Evolutionary conservation across 1,139 yeast species (phyloP), one percentile per base, ranked within the genome.

Genomic region (Geotrichum reessii): DNA sequence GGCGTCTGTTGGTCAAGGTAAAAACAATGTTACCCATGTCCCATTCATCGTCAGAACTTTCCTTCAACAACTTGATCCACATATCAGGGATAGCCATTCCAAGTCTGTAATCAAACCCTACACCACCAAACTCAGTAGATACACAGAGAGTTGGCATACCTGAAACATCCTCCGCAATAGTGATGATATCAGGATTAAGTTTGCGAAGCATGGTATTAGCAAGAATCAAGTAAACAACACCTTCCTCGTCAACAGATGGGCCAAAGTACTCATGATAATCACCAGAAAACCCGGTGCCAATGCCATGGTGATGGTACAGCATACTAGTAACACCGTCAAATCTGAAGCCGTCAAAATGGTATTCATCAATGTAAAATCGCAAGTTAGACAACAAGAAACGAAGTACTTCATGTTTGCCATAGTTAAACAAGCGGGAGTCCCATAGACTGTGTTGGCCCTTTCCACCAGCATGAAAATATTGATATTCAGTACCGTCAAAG

Each of bases 81-180:
- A 92, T 92, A 73, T 93, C 99, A 5, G 99, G 99, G 62, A 93
- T 80, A 0, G 98, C 98, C 99, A 93, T 93, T 2, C 96, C 95
- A 60, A 93, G 78, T 64, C 98, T 79, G 72, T 92, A 93, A 70
- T 92, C 95, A 69, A 92, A 93, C 0, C 97, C 99, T 64, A 88
- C 84, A 57, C 99, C 99, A 56, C 98, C 98, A 42, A 76, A 71
- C 0, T 67, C 61, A 52, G 89, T 79, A 8, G 95, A 85, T 54
- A 89, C 74, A 73, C 98, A 92, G 57, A 93, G 76, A 0, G 97
- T 90, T 42, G 99, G 99, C 88, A 93, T 93, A 17, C 99, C 99
- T 56, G 95, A 86, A 54, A 93, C 99, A 72, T 93, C 99, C 73
- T 93, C 99, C 1, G 98, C 98, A 66, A 93, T 88, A 1, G 96